phyloP scores from a whole-genome alignment of 306 rosid genomes.

The Prunus mongolica region DNA sequence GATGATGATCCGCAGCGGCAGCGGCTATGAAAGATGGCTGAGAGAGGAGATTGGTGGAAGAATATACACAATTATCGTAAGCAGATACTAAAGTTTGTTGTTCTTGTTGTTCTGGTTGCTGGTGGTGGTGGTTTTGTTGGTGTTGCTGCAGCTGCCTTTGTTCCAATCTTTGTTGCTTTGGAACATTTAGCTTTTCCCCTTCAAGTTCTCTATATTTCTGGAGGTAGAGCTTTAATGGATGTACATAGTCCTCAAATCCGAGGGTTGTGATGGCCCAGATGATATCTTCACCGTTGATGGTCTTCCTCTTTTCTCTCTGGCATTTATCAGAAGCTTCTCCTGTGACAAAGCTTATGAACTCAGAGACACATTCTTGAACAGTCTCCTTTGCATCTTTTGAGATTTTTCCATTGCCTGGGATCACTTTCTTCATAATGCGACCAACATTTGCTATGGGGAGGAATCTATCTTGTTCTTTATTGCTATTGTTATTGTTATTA shows the following conservation, averaged over 20 bases:
- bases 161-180: conserved; percentile 47
- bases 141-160: conserved; percentile 22
- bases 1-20: conserved; percentile 35
- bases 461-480: conserved; percentile 64
- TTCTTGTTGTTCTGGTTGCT: conserved; percentile 29
- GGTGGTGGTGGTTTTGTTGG: background rate
- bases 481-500: conserved; percentile 1
- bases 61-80: conserved; percentile 33
- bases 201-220: conserved; percentile 65
- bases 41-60: conserved; percentile 43
- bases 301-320: conserved; percentile 69
- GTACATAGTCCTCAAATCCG: conserved; percentile 64
- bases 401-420: conserved; percentile 63
- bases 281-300: conserved; percentile 68
- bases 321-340: conserved; percentile 77
- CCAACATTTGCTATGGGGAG: conserved; percentile 76
- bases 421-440: conserved; percentile 70
- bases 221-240: conserved; percentile 54
- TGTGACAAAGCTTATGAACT: conserved; percentile 70
- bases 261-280: conserved; percentile 75
- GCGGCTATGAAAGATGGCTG: conserved; percentile 36
- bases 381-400: conserved; percentile 78
- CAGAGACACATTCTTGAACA: conserved; percentile 74
- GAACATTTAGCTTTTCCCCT: conserved; percentile 61
- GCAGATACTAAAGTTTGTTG: conserved; percentile 14